Evolutionary conservation across 805 yeast genomes (phyloP), one percentile per base, ranked within the genome.

Genomic region (Hagleromyces aurorensis): DNA sequence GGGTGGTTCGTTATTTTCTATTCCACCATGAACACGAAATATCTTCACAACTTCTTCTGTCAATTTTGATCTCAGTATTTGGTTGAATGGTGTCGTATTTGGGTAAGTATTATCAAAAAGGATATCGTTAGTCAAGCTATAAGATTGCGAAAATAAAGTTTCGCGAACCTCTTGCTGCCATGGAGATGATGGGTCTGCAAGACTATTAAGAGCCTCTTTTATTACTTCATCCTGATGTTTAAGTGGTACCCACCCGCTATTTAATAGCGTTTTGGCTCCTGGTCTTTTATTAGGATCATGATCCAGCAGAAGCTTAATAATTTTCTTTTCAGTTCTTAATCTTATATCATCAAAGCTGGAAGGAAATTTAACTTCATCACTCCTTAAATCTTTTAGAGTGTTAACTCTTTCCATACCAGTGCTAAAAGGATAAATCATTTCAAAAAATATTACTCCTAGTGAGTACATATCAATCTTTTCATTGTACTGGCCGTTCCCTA

Each of bases 401-500:
- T 69, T 66, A 7, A 80, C 85, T 30, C 98, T 67, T 52, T 91
- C 99, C 96, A 91, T 91, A 2, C 85, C 87, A 0, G 99, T 91
- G n/a, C 67, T 65, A 45, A 89, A 66, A 1, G 78, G 67, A 51
- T 77, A 85, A 16, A 85, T 71, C 98, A 91, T 91, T 52, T 91
- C 98, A 53, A 91, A 91, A 50, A 91, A 85, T 1, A 91, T 91
- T 19, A 91, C 75, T 3, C 99, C 99, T 22, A 91, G 59, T 0
- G 98, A 86, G 52, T 86, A 91, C 81, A 91, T 78, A 53, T 91
- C 99, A 21, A 91, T 94, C 44, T 91, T 91, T 40, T 83, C 95
- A 50, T 89, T 78, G 52, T 91, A 91, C n/a, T 69, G 63, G 3
- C 78, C 78, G 24, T 64, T 66, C 1, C 91, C 91, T 11, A 70